phyloP scores from a whole-genome alignment of 257 asterid genomes.

The Striga asiatica region DNA sequence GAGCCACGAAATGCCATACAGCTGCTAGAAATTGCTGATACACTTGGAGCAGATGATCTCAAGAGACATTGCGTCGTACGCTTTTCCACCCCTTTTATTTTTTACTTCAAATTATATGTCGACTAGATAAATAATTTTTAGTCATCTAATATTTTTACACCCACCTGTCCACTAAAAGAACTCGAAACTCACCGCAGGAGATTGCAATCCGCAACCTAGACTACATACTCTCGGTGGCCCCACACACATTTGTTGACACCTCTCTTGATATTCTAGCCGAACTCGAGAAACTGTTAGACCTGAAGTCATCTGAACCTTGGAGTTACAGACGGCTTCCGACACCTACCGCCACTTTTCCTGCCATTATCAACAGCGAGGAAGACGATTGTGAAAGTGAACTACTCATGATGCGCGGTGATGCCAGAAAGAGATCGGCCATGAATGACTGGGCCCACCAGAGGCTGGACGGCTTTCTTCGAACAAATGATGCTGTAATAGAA shows the following conservation, averaged over 20 bases:
- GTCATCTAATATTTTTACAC: not conserved
- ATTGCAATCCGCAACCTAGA: slow-evolving; percentile 86
- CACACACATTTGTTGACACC: slow-evolving; percentile 44
- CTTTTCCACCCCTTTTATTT: slow-evolving; percentile 10
- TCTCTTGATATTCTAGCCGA: slow-evolving; percentile 60
- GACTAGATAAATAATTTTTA: not conserved
- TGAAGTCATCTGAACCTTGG: slow-evolving; percentile 85
- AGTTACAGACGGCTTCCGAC: slow-evolving; percentile 80
- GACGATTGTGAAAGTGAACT: slow-evolving; percentile 50
- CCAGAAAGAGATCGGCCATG: slow-evolving; percentile 26
- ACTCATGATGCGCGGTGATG: slow-evolving; percentile 37
- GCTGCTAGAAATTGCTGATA: slow-evolving; percentile 83
- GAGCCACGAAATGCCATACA: slow-evolving; percentile 85
- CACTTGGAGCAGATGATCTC: slow-evolving; percentile 74
- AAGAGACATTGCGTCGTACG: slow-evolving; percentile 70
- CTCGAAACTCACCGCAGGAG: slow-evolving; percentile 55
- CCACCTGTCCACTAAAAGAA: not conserved
- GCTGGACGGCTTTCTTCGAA: slow-evolving; percentile 54
- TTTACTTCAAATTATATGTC: not conserved
- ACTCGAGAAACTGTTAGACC: slow-evolving; percentile 68
- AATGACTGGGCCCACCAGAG: slow-evolving; percentile 32
- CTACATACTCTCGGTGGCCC: slow-evolving; percentile 68
- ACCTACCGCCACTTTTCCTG: slow-evolving; percentile 85
- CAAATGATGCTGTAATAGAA: slow-evolving; percentile 38
- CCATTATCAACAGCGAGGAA: slow-evolving; percentile 70